Evolutionary conservation across 352 stramenopile genomes (phyloP).

Genomic region (Phytophthora megakarya): DNA sequence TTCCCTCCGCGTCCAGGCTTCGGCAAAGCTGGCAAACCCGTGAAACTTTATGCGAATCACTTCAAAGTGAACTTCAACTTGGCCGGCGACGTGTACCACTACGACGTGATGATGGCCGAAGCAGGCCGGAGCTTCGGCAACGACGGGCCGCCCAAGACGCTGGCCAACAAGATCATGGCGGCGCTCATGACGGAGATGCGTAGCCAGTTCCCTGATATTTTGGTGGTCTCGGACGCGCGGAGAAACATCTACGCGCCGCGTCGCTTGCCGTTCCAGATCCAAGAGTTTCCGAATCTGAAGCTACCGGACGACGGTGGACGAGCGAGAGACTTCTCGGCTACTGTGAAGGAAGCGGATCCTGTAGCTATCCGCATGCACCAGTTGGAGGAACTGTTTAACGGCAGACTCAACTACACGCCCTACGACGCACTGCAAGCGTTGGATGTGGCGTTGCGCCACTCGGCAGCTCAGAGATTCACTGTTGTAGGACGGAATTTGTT

Average conservation of each 20-base stretch:
- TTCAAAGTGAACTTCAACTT: slow-evolving; percentile 62
- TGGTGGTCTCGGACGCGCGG: slow-evolving; percentile 53
- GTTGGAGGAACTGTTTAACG: slow-evolving; percentile 56
- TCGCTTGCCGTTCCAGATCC: slow-evolving; percentile 49
- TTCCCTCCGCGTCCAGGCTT: slow-evolving; percentile 65
- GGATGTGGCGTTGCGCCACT: slow-evolving; percentile 69
- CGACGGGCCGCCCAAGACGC: slow-evolving; percentile 56
- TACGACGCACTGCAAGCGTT: slow-evolving; percentile 75
- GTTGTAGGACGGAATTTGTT: slow-evolving; percentile 69
- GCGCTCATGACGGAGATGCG: slow-evolving; percentile 46
- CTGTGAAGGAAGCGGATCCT: slow-evolving; percentile 60
- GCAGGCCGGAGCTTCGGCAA: slow-evolving; percentile 41
- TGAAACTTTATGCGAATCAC: slow-evolving; percentile 68
- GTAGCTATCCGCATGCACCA: slow-evolving; percentile 70
- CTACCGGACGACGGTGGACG: slow-evolving; percentile 52
- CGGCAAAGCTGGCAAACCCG: slow-evolving; percentile 41
- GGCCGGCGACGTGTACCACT: slow-evolving; percentile 68
- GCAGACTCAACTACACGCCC: slow-evolving; percentile 72
- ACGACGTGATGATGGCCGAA: slow-evolving; percentile 67
- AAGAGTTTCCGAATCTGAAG: slow-evolving; percentile 43
- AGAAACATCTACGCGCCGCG: slow-evolving; percentile 64
- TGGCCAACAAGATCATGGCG: slow-evolving; percentile 66
- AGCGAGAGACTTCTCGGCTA: slow-evolving; percentile 47
- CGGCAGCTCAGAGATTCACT: slow-evolving; percentile 56
- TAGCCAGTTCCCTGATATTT: slow-evolving; percentile 40